These are phyloP conservation scores for Talaromyces trachyspermus DNA, from an alignment of 495 filamentous ascomycete species.

Conservation along the genomic window DNA sequence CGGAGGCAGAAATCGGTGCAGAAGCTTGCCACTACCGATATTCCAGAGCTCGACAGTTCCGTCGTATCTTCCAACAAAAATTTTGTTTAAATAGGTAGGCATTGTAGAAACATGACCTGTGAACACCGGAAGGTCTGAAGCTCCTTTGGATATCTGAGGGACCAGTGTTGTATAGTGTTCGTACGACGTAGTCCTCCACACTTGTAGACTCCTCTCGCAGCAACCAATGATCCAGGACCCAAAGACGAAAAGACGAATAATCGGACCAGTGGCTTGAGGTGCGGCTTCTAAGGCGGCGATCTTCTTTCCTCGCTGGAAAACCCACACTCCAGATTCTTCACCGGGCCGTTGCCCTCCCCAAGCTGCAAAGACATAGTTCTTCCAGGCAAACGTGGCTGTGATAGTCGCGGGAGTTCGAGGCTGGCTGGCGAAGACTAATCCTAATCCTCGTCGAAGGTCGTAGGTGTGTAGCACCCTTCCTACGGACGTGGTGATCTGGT, in stretches of 20 bases:
- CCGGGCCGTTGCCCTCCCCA: conserved; percentile 57
- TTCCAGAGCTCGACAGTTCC: conserved; percentile 98
- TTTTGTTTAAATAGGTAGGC: conserved; percentile 93
- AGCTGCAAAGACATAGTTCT: conserved; percentile 76
- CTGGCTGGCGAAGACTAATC: conserved; percentile 83
- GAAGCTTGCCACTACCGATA: conserved; percentile 75
- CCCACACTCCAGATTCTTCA: conserved; percentile 68
- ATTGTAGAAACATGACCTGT: conserved; percentile 70
- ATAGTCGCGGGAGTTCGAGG: conserved; percentile 82
- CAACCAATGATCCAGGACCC: conserved; percentile 88
- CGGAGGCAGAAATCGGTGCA: conserved; percentile 75
- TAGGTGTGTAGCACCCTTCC: conserved; percentile 89
- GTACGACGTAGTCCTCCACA: conserved; percentile 79
- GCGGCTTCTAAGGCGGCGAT: conserved; percentile 65
- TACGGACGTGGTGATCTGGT: conserved; percentile 93
- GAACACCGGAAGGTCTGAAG: conserved; percentile 46
- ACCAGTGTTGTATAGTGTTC: conserved; percentile 84
- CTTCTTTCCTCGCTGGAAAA: conserved; percentile 90
- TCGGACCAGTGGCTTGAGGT: conserved; percentile 50
- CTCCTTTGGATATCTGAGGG: conserved; percentile 35
- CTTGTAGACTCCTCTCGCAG: conserved; percentile 64
- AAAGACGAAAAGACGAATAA: conserved; percentile 72
- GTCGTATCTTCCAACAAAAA: conserved; percentile 78
- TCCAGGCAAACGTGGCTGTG: conserved; percentile 82
- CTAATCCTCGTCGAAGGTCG: conserved; percentile 80